Conservation (phyloP, 192 early-diverging fungal genomes). For the Powellomyces hirtus region DNA sequence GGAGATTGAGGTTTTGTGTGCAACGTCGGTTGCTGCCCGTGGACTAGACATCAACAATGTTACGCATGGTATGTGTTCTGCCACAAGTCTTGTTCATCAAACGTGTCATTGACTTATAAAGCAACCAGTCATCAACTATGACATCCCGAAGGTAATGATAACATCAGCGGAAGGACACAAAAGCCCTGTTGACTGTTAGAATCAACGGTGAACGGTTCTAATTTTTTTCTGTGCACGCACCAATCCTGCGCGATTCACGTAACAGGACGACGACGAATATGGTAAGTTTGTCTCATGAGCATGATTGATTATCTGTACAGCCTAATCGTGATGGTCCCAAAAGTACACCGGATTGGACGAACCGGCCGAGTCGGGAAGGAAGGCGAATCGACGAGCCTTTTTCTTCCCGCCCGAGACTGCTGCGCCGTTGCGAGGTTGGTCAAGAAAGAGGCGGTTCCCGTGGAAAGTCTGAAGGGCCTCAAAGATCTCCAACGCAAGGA, state of each 20-base stretch:
- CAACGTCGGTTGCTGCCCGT: conserved; percentile 93
- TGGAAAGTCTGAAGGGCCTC: conserved; percentile 8
- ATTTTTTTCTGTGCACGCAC: too few species aligned
- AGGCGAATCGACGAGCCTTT: conserved; percentile 79
- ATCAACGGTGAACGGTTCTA: too few species aligned
- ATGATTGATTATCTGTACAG: too few species aligned
- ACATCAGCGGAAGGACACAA: too few species aligned
- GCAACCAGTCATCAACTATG: conserved; percentile 83
- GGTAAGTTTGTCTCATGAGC: too few species aligned
- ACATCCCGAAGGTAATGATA: conserved; percentile 32
- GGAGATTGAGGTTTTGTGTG: conserved; percentile 80
- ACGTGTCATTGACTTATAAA: neutral
- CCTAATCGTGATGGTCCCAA: too few species aligned
- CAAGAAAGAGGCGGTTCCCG: conserved; percentile 74
- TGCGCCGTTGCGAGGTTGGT: conserved; percentile 65
- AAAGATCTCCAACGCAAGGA: neutral
- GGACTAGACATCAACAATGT: conserved; percentile 75
- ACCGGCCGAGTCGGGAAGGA: conserved; percentile 91
- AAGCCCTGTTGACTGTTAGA: too few species aligned
- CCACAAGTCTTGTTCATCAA: neutral
- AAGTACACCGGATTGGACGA: conserved; percentile 76
- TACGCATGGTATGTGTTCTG: neutral
- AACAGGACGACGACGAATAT: conserved; percentile 16
- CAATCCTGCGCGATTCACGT: too few species aligned
- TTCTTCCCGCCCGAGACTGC: conserved; percentile 88